Conservation (phyloP, 306 rosid species). For the Datisca glomerata region DNA sequence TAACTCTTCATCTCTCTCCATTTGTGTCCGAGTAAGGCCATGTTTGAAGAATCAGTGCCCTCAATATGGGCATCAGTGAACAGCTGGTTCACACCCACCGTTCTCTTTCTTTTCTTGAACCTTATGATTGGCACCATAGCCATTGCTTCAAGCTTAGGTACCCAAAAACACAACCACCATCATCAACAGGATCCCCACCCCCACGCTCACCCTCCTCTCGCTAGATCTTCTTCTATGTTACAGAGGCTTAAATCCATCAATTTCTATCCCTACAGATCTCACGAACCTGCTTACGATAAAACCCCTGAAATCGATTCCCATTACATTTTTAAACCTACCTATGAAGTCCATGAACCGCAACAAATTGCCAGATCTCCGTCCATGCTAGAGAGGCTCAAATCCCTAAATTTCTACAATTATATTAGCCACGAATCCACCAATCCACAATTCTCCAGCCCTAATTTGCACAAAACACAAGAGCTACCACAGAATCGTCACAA, state of each 20-base stretch:
- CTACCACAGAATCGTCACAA: too few relatives aligned
- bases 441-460: not conserved
- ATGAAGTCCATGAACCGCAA: not conserved
- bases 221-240: conserved; percentile 60
- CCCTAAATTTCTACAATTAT: conserved; percentile 36
- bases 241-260: conserved; percentile 68
- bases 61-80: conserved; percentile 47
- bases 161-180: conserved; percentile 1
- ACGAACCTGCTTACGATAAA: conserved; percentile 19
- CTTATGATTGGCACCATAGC: conserved; percentile 75
- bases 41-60: conserved; percentile 49
- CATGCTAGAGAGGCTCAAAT: conserved; percentile 51
- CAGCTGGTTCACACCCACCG: conserved; percentile 84
- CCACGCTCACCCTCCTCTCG: conserved; percentile 8
- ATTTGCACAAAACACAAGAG: too few relatives aligned
- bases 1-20: not conserved
- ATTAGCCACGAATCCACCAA: conserved; percentile 15
- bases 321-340: not conserved
- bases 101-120: conserved; percentile 71
- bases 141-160: conserved; percentile 36
- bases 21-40: conserved; percentile 16
- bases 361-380: conserved; percentile 65
- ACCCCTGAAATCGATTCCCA: conserved; percentile 16
- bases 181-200: not conserved
- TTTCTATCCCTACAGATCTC: conserved; percentile 42